Evolutionary conservation across 2,329 filamentous ascomycete species (phyloP).

Genomic region (Elsinoe perseae): DNA sequence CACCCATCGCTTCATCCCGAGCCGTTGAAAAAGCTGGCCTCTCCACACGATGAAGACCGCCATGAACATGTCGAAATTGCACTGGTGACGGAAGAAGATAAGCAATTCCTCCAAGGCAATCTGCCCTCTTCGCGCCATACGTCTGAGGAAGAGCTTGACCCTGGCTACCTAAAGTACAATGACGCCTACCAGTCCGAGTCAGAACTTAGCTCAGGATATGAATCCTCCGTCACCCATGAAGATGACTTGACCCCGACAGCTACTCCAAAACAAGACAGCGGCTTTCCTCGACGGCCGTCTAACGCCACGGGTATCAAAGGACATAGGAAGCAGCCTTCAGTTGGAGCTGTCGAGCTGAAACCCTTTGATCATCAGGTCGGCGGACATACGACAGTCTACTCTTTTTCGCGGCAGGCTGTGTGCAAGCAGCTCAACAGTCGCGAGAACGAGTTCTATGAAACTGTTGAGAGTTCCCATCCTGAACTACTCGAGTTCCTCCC

Average conservation of each 20-base stretch:
- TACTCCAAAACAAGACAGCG: slow-evolving; percentile 29
- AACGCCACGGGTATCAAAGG: background rate
- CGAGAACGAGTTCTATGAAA: slow-evolving; percentile 98
- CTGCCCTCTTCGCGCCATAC: slow-evolving; percentile 33
- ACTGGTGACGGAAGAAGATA: slow-evolving; percentile 52
- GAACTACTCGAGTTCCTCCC: slow-evolving; percentile 86
- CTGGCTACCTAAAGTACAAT: slow-evolving; percentile 22
- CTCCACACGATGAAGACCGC: slow-evolving; percentile 12
- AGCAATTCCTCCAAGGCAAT: slow-evolving; percentile 54
- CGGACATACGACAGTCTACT: slow-evolving; percentile 91
- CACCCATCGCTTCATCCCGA: background rate
- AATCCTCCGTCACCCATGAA: slow-evolving; percentile 39
- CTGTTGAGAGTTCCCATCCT: slow-evolving; percentile 82
- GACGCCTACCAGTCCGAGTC: slow-evolving; percentile 28
- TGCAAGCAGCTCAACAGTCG: slow-evolving; percentile 98
- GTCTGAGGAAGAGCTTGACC: slow-evolving; percentile 30
- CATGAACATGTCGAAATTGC: slow-evolving; percentile 54
- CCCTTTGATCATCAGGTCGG: slow-evolving; percentile 97
- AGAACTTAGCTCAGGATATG: slow-evolving; percentile 35
- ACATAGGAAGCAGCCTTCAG: slow-evolving; percentile 45
- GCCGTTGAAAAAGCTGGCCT: slow-evolving; percentile 13
- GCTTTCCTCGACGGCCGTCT: slow-evolving; percentile 1
- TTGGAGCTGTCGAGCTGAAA: slow-evolving; percentile 90
- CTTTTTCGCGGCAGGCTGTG: slow-evolving; percentile 87
- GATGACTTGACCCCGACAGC: slow-evolving; percentile 43